Conservation (phyloP, 257 asterid species). For the Solanum chilense region DNA sequence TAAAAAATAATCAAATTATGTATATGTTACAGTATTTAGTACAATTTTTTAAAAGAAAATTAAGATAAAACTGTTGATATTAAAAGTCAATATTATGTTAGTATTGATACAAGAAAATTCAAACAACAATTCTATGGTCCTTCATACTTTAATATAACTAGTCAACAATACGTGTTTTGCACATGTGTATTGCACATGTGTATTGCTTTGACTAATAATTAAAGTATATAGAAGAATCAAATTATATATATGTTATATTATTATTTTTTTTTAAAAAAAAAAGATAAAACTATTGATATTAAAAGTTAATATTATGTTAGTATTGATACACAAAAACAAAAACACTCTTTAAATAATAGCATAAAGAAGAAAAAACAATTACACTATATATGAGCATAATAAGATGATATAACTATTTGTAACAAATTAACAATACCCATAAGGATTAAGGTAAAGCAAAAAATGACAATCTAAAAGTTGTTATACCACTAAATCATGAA, state of each 20-base stretch:
- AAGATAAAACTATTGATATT: not conserved
- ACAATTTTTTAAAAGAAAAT: fast-evolving
- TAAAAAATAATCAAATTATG: too few species aligned
- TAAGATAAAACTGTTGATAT: not conserved
- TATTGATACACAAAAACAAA: not conserved
- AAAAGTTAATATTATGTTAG: too few species aligned
- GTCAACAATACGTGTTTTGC: not conserved
- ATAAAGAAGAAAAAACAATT: too few species aligned
- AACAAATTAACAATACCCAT: not conserved
- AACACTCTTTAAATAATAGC: not conserved
- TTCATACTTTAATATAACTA: too few species aligned
- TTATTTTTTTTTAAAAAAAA: too few species aligned
- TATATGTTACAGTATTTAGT: too few species aligned
- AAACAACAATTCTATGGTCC: not conserved
- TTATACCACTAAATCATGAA: not conserved
- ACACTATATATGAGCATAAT: not conserved
- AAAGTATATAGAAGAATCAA: too few species aligned
- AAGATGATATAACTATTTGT: not conserved
- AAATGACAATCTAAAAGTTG: not conserved
- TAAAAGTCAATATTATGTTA: not conserved
- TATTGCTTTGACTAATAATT: too few species aligned
- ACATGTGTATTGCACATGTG: too few species aligned
- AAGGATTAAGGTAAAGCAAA: not conserved
- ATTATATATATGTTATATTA: too few species aligned
- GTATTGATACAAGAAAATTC: not conserved